Conservation (phyloP, 306 rosid genomes). For the Trifolium fragiferum region DNA sequence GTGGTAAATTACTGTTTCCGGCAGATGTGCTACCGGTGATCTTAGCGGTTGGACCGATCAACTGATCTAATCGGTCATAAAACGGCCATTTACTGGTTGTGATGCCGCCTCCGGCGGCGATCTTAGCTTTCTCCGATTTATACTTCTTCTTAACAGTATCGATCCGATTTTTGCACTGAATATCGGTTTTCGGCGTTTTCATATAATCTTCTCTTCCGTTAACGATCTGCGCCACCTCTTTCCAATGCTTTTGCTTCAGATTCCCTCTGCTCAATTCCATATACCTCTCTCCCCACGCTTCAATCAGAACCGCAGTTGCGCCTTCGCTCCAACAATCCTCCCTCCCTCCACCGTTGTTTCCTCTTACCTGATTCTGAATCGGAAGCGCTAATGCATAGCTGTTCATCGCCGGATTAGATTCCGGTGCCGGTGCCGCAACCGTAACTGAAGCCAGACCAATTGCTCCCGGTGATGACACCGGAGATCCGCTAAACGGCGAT, state of each 20-base stretch:
- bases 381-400: conserved; percentile 73
- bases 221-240: conserved; percentile 93
- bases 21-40: conserved; percentile 38
- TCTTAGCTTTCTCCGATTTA: conserved; percentile 86
- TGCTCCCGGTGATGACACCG: conserved; percentile 57
- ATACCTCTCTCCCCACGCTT: conserved; percentile 98
- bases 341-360: conserved; percentile 60
- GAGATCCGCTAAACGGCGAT: conserved; percentile 78
- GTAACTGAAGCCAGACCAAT: conserved; percentile 86
- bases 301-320: conserved; percentile 91
- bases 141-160: conserved; percentile 98
- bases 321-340: conserved; percentile 99
- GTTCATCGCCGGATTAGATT: conserved; percentile 38
- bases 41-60: conserved; percentile 77
- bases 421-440: conserved; percentile 69
- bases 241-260: conserved; percentile 98
- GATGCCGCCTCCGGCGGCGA: conserved; percentile 58
- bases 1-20: conserved; percentile 37
- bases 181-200: conserved; percentile 78
- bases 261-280: conserved; percentile 93
- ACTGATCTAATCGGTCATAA: conserved; percentile 63
- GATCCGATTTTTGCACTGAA: conserved; percentile 96
- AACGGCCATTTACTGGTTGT: conserved; percentile 84
- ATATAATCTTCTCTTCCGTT: conserved; percentile 72
- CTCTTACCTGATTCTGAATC: conserved; percentile 53